These are phyloP conservation scores for Colletotrichum karsti DNA, from an alignment of 2,329 filamentous ascomycete genomes.

Conservation along the genomic window DNA sequence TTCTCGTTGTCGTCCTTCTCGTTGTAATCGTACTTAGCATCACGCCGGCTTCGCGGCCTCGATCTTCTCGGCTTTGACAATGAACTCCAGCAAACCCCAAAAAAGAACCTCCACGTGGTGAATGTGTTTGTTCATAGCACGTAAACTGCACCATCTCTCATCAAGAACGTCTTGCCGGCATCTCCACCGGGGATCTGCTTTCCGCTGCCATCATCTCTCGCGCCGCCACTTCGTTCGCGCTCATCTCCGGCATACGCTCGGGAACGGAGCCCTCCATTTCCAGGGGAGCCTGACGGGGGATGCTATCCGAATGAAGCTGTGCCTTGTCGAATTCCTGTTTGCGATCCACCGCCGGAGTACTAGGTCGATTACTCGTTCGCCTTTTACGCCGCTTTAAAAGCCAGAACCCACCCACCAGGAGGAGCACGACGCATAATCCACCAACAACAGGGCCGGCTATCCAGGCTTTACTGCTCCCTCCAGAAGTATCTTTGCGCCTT, in stretches of 20 bases:
- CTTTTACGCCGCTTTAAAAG: neutral
- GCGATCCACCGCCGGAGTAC: neutral
- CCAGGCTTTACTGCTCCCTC: neutral
- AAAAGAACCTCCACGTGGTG: no score
- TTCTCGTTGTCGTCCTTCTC: no score
- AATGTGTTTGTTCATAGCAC: no score
- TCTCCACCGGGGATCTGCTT: neutral
- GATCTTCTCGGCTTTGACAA: no score
- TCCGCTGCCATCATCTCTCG: neutral
- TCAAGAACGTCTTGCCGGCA: neutral
- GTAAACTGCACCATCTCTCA: no score
- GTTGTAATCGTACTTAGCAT: no score
- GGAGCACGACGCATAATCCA: neutral
- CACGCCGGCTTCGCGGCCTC: no score
- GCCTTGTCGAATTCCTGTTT: neutral
- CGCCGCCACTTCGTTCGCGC: neutral
- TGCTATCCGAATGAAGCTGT: neutral
- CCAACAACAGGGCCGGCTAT: neutral
- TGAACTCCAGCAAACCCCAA: no score
- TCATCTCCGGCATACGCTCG: fast-evolving
- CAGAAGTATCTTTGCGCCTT: neutral
- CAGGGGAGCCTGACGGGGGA: neutral
- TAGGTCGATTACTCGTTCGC: no score
- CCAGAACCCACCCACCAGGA: neutral
- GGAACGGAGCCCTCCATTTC: neutral